Base-by-base conservation (phyloP, 345 rosid species). In the Clarkia xantiana region DNA sequence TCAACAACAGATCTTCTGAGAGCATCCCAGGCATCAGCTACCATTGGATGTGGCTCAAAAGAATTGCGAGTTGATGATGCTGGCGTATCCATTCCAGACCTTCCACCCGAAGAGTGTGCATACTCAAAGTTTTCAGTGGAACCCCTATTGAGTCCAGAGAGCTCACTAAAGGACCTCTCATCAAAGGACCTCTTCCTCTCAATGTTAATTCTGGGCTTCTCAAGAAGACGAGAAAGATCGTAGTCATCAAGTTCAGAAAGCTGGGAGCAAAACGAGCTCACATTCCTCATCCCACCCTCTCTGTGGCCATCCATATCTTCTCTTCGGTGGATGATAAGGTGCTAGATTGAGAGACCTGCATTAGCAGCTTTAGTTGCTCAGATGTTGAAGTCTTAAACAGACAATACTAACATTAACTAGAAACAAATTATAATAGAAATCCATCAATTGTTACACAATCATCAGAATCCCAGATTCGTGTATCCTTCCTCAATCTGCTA, bases 1-100 rank as follows among this genome's bases (percentile, higher is more conserved):
- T 67, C 52, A 52, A 86, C 95, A 58, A 80, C 65, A 3, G 89
- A 80, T 44, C 76, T 67, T 9, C 95, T 55, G 2, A 86, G 68
- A 51, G 95, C 78, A 45, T 86, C 95, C 95, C 95, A 86, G 8
- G 95, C 95, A 29, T 86, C 95, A 10, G 86, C 86, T 6, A 86
- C 80, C 93, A 82, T 80, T 0, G 95, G 95, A 42, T 86, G 95
- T 4, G 93, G 95, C 56, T 82, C 95, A 40, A 86, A 86, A 6
- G 89, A 79, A 81, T 86, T 82, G 55, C 82, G 77, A 45, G 86
- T 11, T 0, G 89, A 80, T 7, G 95, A 86, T 0, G 57, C 72
- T 0, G 93, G 95, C 2, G 93, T 78, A 54, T 78, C 73, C 54
- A 76, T 67, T 55, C 86, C 91, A 0, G 82, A 77, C 65, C 71